These are phyloP conservation scores for Aureobasidium sp. DNA, from an alignment of 2,329 filamentous ascomycete species.

Conservation along the genomic window DNA sequence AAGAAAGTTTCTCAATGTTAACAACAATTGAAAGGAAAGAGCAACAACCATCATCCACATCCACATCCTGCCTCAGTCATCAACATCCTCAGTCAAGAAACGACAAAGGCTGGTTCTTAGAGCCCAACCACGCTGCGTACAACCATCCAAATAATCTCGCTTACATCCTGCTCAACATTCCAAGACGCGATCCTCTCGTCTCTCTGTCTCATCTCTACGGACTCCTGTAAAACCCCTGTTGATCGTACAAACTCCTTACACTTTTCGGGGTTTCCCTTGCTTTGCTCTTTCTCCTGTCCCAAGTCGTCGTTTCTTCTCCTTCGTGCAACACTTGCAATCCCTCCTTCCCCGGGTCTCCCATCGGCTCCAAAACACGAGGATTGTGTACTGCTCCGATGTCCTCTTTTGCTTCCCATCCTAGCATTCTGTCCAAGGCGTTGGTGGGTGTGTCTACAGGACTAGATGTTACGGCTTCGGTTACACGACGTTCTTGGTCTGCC, in stretches of 20 bases:
- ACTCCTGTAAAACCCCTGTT: background rate
- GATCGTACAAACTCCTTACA: background rate
- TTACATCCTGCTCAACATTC: background rate
- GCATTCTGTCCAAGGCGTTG: background rate
- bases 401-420: background rate
- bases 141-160: background rate
- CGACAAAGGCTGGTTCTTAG: background rate
- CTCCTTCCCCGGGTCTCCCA: background rate
- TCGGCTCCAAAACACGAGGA: background rate
- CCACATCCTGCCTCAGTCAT: background rate
- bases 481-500: background rate
- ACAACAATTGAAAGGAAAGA: background rate
- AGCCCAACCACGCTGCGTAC: background rate
- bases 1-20: background rate
- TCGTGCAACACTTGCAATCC: background rate
- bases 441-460: constrained; percentile 4
- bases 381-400: background rate
- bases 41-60: background rate
- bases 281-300: background rate
- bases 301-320: background rate
- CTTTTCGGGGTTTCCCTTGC: constrained; percentile 5
- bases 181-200: background rate
- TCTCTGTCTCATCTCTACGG: background rate
- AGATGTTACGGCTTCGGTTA: background rate
- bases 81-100: background rate